phyloP scores from a whole-genome alignment of 1,284 basidiomycete genomes.

The Paramarasmius palmivorus region DNA sequence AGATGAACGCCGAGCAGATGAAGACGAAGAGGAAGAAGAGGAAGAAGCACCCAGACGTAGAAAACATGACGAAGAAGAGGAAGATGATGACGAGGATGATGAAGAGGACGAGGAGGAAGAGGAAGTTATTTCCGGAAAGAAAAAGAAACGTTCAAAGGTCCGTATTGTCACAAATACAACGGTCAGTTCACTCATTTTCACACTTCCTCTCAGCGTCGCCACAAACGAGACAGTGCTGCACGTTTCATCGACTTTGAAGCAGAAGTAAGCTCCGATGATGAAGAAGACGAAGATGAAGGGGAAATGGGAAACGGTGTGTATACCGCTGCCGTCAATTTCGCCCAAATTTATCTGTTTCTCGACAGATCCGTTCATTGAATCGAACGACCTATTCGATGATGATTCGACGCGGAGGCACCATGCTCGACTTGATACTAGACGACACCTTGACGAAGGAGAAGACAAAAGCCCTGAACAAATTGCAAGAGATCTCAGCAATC shows the following conservation, averaged over 20 bases:
- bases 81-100: slow-evolving; percentile 51
- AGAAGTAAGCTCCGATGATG: slow-evolving; percentile 92
- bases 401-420: slow-evolving; percentile 70
- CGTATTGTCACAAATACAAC: slow-evolving; percentile 12
- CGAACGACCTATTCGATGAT: slow-evolving; percentile 73
- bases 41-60: slow-evolving; percentile 28
- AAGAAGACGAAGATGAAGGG: slow-evolving; percentile 93
- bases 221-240: slow-evolving; percentile 64
- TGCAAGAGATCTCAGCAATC: slow-evolving; percentile 81
- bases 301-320: slow-evolving; percentile 71
- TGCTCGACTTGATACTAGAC: slow-evolving; percentile 75
- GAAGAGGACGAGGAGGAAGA: slow-evolving; percentile 51
- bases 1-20: slow-evolving; percentile 38
- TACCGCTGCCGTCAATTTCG: slow-evolving; percentile 1
- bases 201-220: slow-evolving; percentile 48
- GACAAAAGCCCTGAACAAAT: slow-evolving; percentile 87
- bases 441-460: slow-evolving; percentile 68
- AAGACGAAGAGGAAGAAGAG: slow-evolving; percentile 28
- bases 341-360: slow-evolving; percentile 5
- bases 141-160: slow-evolving; percentile 60
- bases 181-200: slow-evolving; percentile 7
- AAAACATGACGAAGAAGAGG: slow-evolving; percentile 44
- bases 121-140: slow-evolving; percentile 51
- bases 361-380: slow-evolving; percentile 83
- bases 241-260: slow-evolving; percentile 96